These are phyloP conservation scores for Eimeria necatrix DNA, from an alignment of 169 alveolate species.

Conservation along the genomic window DNA sequence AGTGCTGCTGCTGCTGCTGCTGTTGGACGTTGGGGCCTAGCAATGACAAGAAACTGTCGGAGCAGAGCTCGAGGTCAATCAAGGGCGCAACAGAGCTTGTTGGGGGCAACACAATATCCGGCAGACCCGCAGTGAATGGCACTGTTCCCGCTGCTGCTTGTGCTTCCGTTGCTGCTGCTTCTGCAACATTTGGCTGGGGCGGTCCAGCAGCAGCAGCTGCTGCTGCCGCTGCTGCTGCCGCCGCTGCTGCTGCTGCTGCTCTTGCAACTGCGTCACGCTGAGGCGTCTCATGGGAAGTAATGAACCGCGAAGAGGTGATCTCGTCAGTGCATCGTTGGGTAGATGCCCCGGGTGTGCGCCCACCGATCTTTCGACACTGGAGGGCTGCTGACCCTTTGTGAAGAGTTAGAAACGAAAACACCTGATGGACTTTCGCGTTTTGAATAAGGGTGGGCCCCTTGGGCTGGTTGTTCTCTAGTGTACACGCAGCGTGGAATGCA, in stretches of 20 bases:
- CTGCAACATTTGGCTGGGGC: background rate
- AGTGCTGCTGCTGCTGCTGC: background rate
- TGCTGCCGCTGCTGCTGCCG: background rate
- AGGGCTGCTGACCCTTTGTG: no score
- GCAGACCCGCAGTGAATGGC: background rate
- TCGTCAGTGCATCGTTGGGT: no score
- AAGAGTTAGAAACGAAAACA: no score
- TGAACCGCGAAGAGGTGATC: no score
- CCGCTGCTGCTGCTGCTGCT: background rate
- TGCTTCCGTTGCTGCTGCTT: background rate
- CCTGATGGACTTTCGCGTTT: no score
- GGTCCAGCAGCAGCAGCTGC: background rate
- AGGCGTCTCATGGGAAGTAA: background rate
- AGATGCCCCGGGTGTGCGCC: no score
- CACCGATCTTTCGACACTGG: no score
- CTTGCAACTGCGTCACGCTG: background rate
- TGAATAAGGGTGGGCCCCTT: no score
- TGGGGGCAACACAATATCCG: conserved; percentile 12
- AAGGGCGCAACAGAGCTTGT: background rate
- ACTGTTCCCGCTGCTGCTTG: background rate
- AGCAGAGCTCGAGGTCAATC: background rate
- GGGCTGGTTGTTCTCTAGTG: no score
- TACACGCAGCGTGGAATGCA: no score
- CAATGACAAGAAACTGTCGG: background rate
- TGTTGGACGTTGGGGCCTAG: background rate